A percentile compares a stretch with the other conserved stretches of the same genome.
These are phyloP conservation scores for Smallanthus sonchifolius DNA, from an alignment of 129 eudicot species.

Conservation along the genomic window DNA sequence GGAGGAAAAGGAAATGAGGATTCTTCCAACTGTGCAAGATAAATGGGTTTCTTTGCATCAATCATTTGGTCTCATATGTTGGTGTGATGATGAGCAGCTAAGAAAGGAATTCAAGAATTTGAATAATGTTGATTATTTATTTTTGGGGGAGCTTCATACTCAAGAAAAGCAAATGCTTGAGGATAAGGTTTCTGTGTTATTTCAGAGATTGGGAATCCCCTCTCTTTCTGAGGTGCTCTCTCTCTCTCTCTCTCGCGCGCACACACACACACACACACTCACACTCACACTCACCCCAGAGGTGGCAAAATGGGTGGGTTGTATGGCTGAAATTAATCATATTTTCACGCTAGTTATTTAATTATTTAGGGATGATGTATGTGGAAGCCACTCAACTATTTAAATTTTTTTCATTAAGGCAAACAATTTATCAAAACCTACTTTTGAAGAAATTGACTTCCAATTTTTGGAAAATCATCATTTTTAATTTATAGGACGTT, in stretches of 20 bases:
- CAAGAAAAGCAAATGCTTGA: constrained; percentile 46
- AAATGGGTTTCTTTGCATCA: constrained; percentile 82
- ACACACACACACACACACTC: not conserved
- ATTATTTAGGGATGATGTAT: not conserved
- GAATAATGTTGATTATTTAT: constrained; percentile 52
- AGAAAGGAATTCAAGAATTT: constrained; percentile 58
- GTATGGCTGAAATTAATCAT: not conserved
- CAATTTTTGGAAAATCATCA: not conserved
- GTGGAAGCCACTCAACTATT: no score
- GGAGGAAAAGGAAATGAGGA: constrained; percentile 38
- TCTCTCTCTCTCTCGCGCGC: constrained; percentile 20
- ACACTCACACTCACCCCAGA: not conserved
- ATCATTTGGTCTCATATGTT: constrained; percentile 65
- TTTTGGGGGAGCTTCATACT: constrained; percentile 47
- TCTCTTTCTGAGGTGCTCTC: constrained; percentile 61
- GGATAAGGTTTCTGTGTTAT: constrained; percentile 40
- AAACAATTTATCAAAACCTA: no score
- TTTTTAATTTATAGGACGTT: not conserved
- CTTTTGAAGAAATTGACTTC: no score
- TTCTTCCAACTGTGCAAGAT: constrained; percentile 70
- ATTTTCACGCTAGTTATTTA: not conserved
- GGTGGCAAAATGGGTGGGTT: constrained; percentile 2
- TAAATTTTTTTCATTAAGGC: no score
- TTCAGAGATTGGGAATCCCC: constrained; percentile 56
- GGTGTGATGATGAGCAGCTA: constrained; percentile 63